phyloP scores from a whole-genome alignment of 192 early-diverging fungal genomes.

The Backusella macrospora region DNA sequence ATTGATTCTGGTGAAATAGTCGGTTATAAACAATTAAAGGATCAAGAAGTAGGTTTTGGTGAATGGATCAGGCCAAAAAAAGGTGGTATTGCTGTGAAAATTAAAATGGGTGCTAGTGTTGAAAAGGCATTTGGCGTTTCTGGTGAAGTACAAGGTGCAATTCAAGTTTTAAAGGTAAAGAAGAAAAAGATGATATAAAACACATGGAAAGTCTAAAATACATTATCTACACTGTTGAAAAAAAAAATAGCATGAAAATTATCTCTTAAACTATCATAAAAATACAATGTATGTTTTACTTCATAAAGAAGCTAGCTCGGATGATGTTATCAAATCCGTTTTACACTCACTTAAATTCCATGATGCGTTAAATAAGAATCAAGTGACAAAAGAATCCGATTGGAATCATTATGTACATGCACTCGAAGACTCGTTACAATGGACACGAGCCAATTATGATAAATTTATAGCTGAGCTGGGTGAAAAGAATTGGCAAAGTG shows the following conservation, averaged over 20 bases:
- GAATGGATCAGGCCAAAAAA: conserved; percentile 54
- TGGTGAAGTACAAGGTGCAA: conserved; percentile 39
- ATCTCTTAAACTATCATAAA: conserved; percentile 54
- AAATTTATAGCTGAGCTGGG: conserved; percentile 56
- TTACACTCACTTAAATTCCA: conserved; percentile 56
- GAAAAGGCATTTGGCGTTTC: conserved; percentile 46
- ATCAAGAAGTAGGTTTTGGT: conserved; percentile 58
- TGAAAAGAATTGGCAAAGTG: conserved; percentile 57
- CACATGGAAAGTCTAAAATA: no score
- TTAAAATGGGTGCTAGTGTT: conserved; percentile 51
- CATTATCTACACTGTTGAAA: background rate
- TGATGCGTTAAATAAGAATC: conserved; percentile 21
- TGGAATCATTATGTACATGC: conserved; percentile 33
- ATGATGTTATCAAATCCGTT: conserved; percentile 64
- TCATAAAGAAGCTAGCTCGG: conserved; percentile 51
- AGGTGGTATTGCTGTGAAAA: conserved; percentile 40
- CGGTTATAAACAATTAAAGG: conserved; percentile 43
- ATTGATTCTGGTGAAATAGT: conserved; percentile 51
- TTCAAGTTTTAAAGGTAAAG: conserved; percentile 48
- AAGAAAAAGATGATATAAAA: background rate
- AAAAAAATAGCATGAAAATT: conserved; percentile 55
- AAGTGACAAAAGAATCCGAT: conserved; percentile 25
- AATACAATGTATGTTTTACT: conserved; percentile 50
- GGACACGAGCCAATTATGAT: conserved; percentile 51
- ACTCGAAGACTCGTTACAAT: conserved; percentile 45